Evolutionary conservation across 352 stramenopile genomes (phyloP).

Genomic region (Elongisporangium anandrum): DNA sequence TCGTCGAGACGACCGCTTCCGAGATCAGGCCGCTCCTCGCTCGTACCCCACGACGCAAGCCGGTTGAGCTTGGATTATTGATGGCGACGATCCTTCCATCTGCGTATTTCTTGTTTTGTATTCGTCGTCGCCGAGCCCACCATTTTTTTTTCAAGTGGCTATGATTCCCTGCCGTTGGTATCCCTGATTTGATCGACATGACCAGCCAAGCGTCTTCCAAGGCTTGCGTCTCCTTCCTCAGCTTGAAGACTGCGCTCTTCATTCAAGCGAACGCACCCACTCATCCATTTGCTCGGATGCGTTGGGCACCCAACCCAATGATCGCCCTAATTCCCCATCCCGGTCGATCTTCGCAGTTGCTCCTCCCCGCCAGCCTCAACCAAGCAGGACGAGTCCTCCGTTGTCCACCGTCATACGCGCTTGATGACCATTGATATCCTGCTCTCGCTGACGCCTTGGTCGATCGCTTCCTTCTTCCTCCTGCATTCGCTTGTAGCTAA

Average conservation of each 20-base stretch:
- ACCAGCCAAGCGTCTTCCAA: not conserved
- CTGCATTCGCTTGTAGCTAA: not conserved
- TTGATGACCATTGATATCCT: not conserved
- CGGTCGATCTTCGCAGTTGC: not conserved
- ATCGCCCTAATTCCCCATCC: not conserved
- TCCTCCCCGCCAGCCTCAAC: not conserved
- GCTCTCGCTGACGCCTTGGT: not conserved
- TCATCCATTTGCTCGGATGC: not conserved
- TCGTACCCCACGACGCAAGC: constrained; percentile 20
- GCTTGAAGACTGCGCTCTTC: not conserved
- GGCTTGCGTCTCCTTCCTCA: not conserved
- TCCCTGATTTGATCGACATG: not conserved
- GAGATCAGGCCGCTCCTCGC: constrained; percentile 9
- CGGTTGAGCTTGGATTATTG: constrained; percentile 14
- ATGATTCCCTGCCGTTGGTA: not conserved
- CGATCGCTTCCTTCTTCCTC: not conserved
- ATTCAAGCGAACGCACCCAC: not conserved
- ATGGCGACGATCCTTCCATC: not conserved
- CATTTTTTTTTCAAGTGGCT: not conserved
- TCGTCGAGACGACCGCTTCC: constrained; percentile 20
- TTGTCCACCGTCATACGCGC: not conserved
- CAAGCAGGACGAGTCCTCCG: not conserved
- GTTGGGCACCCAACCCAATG: not conserved
- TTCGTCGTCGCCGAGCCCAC: not conserved
- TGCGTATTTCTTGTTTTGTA: not conserved